phyloP scores from a whole-genome alignment of 768 basidiomycete species.

The Mycena amicta region DNA sequence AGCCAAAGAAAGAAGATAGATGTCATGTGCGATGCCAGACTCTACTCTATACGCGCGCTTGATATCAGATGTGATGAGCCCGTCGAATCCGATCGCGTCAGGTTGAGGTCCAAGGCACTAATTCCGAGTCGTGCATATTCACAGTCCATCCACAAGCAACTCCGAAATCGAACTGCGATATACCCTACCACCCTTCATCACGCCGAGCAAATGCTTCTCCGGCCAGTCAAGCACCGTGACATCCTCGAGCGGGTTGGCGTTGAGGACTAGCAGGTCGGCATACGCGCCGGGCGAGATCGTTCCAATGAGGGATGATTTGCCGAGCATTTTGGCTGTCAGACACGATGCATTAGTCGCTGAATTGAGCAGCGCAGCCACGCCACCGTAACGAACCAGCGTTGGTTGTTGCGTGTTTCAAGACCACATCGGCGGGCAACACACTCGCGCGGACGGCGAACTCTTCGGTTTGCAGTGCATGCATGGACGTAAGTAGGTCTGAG shows the following conservation, averaged over 20 bases:
- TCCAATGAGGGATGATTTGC: constrained; percentile 37
- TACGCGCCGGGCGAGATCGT: constrained; percentile 35
- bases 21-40: not conserved
- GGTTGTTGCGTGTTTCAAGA: constrained; percentile 44
- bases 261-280: constrained; percentile 44
- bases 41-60: not conserved
- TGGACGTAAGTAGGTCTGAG: constrained; percentile 38
- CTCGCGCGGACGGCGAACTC: constrained; percentile 42
- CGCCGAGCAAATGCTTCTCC: constrained; percentile 38
- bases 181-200: constrained; percentile 40
- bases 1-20: not conserved
- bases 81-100: too few relatives aligned
- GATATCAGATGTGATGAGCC: not conserved
- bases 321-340: constrained; percentile 36
- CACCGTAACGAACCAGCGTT: constrained; percentile 33
- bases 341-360: too few relatives aligned
- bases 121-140: too few relatives aligned
- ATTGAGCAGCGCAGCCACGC: not conserved
- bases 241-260: constrained; percentile 44
- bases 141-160: constrained; percentile 18
- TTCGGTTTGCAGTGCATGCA: constrained; percentile 49
- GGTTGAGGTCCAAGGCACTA: too few relatives aligned
- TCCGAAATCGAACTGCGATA: constrained; percentile 26
- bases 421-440: constrained; percentile 33
- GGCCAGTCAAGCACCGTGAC: constrained; percentile 44